A percentile compares a stretch with the other conserved stretches of the same genome.
Evolutionary conservation across 768 basidiomycete genomes (phyloP).

Genomic region (Phylloporus sp.): DNA sequence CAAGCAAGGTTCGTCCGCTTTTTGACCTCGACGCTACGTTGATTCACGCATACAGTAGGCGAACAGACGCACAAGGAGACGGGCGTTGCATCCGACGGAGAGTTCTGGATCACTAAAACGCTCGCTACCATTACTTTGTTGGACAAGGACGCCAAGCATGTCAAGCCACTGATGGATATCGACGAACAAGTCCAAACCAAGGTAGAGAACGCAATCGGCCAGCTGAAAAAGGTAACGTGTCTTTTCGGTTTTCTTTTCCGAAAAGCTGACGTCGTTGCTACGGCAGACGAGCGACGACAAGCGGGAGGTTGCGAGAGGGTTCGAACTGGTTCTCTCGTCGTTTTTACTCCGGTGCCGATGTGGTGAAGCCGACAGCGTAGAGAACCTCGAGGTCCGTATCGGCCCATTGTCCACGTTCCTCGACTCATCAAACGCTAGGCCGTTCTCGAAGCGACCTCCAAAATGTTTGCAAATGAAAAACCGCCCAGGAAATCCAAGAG

Average conservation of each 20-base stretch:
- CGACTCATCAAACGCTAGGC: conserved; percentile 36
- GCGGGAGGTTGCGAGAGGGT: conserved; percentile 48
- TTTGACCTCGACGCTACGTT: not conserved
- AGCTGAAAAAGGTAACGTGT: conserved; percentile 41
- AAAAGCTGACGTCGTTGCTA: not conserved
- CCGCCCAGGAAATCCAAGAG: conserved; percentile 40
- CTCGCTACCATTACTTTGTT: conserved; percentile 51
- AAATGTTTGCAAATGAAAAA: conserved; percentile 43
- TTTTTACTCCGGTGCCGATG: conserved; percentile 71
- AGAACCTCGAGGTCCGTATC: conserved; percentile 55
- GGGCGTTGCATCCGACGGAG: conserved; percentile 64
- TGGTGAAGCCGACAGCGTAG: conserved; percentile 52
- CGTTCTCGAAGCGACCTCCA: conserved; percentile 53
- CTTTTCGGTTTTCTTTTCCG: not conserved
- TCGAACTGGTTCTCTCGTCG: conserved; percentile 65
- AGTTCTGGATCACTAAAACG: conserved; percentile 73
- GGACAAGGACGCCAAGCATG: conserved; percentile 67
- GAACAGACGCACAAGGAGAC: conserved; percentile 51
- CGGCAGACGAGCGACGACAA: conserved; percentile 12
- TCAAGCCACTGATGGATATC: conserved; percentile 43
- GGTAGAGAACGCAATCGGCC: conserved; percentile 38
- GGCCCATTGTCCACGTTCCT: not conserved
- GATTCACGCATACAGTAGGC: conserved; percentile 18
- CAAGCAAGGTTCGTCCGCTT: conserved; percentile 42
- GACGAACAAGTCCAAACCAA: conserved; percentile 52